A percentile compares a stretch with the other conserved stretches of the same genome.
These are phyloP conservation scores for Moniliophthora roreri DNA, from an alignment of 1,284 basidiomycete species.

Conservation along the genomic window DNA sequence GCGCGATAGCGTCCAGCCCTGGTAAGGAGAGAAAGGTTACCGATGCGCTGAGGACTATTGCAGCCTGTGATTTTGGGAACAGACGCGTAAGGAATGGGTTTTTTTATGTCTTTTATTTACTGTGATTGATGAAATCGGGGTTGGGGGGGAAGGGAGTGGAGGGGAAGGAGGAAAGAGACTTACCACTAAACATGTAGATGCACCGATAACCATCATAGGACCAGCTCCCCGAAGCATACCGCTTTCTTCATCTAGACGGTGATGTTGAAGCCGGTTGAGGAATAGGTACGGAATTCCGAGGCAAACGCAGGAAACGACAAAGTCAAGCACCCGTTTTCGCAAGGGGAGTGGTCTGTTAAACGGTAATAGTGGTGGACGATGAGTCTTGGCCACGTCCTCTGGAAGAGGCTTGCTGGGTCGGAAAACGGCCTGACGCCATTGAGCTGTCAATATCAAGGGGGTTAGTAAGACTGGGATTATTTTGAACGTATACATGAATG, in stretches of 20 bases:
- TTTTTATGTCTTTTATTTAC: too few species aligned
- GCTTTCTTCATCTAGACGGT: slow-evolving; percentile 57
- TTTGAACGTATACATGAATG: background rate
- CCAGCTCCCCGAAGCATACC: slow-evolving; percentile 47
- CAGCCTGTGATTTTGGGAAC: slow-evolving; percentile 54
- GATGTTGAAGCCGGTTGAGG: slow-evolving; percentile 44
- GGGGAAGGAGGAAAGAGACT: slow-evolving; percentile 1
- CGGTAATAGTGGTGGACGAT: slow-evolving; percentile 13
- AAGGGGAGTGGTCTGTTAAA: slow-evolving; percentile 36
- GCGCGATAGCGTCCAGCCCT: slow-evolving; percentile 59
- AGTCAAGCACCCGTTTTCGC: slow-evolving; percentile 50
- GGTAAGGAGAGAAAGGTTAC: slow-evolving; percentile 77
- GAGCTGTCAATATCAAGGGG: too few species aligned
- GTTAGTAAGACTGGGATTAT: background rate
- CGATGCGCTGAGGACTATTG: slow-evolving; percentile 72
- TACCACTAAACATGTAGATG: slow-evolving; percentile 68
- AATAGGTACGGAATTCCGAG: slow-evolving; percentile 76
- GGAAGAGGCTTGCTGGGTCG: slow-evolving; percentile 62
- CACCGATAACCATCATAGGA: slow-evolving; percentile 61
- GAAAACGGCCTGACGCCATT: slow-evolving; percentile 73
- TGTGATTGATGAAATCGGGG: slow-evolving; percentile 10
- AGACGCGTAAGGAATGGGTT: slow-evolving; percentile 9
- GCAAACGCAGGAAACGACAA: slow-evolving; percentile 60
- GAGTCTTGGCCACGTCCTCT: slow-evolving; percentile 34
- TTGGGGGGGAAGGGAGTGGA: slow-evolving; percentile 8